phyloP scores from a whole-genome alignment of 306 rosid species.

The Casuarina equisetifolia region DNA sequence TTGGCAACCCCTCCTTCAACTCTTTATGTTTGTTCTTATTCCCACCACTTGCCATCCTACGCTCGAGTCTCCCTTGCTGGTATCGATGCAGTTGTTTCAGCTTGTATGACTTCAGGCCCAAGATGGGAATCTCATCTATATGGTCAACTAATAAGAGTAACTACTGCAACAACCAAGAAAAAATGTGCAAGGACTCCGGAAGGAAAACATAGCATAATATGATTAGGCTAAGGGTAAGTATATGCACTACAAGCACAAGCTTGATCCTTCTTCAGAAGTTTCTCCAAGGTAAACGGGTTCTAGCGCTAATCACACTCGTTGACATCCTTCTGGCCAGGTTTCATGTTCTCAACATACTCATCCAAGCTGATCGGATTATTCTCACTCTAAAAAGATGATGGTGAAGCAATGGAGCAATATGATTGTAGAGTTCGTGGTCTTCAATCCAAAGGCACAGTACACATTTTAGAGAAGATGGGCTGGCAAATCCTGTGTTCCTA shows the following conservation, averaged over 20 bases:
- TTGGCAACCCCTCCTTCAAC: constrained; percentile 40
- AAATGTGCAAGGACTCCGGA: constrained; percentile 9
- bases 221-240: neutral
- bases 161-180: constrained; percentile 40
- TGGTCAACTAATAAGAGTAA: constrained; percentile 91
- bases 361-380: constrained; percentile 80
- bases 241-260: constrained; percentile 31
- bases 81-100: constrained; percentile 85
- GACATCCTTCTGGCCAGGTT: constrained; percentile 92
- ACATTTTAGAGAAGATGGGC: neutral
- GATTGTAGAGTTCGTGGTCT: constrained; percentile 72
- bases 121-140: constrained; percentile 90
- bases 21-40: constrained; percentile 85
- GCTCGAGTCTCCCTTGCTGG: constrained; percentile 95
- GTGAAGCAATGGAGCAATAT: constrained; percentile 87
- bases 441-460: constrained; percentile 49
- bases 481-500: neutral
- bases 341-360: constrained; percentile 95
- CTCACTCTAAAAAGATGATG: constrained; percentile 88
- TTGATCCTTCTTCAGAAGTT: constrained; percentile 70
- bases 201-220: neutral
- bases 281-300: constrained; percentile 85
- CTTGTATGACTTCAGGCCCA: constrained; percentile 84
- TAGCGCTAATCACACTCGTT: constrained; percentile 89
- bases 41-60: constrained; percentile 88